These are phyloP conservation scores for Adansonia madagascariensis DNA, from an alignment of 441 rosid genomes.

Conservation along the genomic window DNA sequence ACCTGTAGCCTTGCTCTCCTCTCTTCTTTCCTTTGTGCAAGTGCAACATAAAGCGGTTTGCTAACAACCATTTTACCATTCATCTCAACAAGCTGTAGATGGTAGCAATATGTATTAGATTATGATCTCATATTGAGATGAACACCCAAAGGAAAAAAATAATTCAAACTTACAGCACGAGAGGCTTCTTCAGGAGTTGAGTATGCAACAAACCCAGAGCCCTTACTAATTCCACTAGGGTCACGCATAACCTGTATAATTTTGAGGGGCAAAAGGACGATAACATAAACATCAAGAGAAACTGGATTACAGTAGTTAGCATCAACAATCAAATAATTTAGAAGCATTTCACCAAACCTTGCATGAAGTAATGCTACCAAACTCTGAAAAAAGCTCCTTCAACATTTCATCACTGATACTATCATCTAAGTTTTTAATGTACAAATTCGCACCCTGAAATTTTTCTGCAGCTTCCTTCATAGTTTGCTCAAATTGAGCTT, in stretches of 20 bases:
- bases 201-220: slow-evolving; percentile 79
- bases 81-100: slow-evolving; percentile 61
- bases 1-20: slow-evolving; percentile 58
- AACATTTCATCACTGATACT: slow-evolving; percentile 60
- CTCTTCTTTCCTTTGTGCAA: slow-evolving; percentile 76
- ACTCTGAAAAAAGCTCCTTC: slow-evolving; percentile 57
- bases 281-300: not conserved
- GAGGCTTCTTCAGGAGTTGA: slow-evolving; percentile 70
- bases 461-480: slow-evolving; percentile 65
- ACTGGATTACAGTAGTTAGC: not conserved
- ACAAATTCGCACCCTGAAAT: slow-evolving; percentile 64
- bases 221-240: slow-evolving; percentile 63
- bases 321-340: not conserved
- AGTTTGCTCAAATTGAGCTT: slow-evolving; percentile 59
- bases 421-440: slow-evolving; percentile 69
- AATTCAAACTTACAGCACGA: slow-evolving; percentile 55
- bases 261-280: not conserved
- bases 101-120: slow-evolving; percentile 11
- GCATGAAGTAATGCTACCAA: slow-evolving; percentile 69
- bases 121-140: not conserved
- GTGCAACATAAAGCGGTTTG: slow-evolving; percentile 76
- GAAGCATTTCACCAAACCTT: slow-evolving; percentile 52
- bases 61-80: slow-evolving; percentile 58
- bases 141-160: not conserved
- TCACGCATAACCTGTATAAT: slow-evolving; percentile 64